Percentiles rank a stretch among this genome's conserved stretches.
phyloP scores from a whole-genome alignment of 306 rosid genomes.

The Rosa persica region DNA sequence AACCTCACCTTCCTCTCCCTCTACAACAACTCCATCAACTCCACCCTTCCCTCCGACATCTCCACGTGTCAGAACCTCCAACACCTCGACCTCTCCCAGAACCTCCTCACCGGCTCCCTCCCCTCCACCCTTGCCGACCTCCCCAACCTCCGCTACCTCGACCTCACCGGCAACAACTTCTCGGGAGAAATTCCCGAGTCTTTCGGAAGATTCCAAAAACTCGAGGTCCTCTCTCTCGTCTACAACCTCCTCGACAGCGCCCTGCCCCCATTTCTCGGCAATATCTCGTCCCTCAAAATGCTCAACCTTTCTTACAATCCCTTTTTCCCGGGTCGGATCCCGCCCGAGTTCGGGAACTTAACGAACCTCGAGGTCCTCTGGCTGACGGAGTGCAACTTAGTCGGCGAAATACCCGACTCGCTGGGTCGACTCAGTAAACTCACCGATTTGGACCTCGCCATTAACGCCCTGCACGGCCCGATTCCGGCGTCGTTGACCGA shows the following conservation, averaged over 20 bases:
- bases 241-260: slow-evolving; percentile 55
- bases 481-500: slow-evolving; percentile 55
- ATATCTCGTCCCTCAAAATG: slow-evolving; percentile 53
- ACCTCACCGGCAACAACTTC: slow-evolving; percentile 77
- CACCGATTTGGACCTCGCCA: slow-evolving; percentile 58
- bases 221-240: slow-evolving; percentile 65
- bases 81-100: slow-evolving; percentile 76
- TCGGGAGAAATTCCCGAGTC: slow-evolving; percentile 63
- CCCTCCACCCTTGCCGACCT: slow-evolving; percentile 52
- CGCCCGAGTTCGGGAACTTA: slow-evolving; percentile 67
- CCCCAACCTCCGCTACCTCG: slow-evolving; percentile 53
- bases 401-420: slow-evolving; percentile 68
- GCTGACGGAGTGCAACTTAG: slow-evolving; percentile 62
- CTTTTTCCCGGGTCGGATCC: slow-evolving; percentile 54
- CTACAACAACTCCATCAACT: slow-evolving; percentile 67
- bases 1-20: slow-evolving; percentile 52
- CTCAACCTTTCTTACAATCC: slow-evolving; percentile 87
- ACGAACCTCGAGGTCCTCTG: slow-evolving; percentile 61
- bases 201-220: slow-evolving; percentile 55
- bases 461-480: slow-evolving; percentile 52
- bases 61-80: slow-evolving; percentile 47
- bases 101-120: slow-evolving; percentile 70
- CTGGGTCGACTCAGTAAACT: slow-evolving; percentile 52
- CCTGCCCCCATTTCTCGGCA: slow-evolving; percentile 58
- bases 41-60: slow-evolving; percentile 50